Conservation (phyloP, 1,139 yeast genomes). For the Debaryomyces singareniensis region DNA sequence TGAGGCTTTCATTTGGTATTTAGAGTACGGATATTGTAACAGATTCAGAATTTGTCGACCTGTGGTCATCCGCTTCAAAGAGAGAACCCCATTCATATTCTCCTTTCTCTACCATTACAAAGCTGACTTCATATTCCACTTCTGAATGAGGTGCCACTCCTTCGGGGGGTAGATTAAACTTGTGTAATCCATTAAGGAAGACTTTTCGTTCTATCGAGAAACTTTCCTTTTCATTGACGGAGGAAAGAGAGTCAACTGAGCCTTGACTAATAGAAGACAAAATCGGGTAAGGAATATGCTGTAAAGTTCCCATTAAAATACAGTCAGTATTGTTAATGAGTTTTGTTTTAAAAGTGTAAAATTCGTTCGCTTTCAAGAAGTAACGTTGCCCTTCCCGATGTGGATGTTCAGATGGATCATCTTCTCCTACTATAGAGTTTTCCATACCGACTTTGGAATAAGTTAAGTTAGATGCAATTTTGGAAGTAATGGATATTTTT, state of each 20-base stretch:
- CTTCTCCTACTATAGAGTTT: conserved; percentile 18
- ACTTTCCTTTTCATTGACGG: conserved; percentile 11
- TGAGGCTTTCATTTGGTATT: conserved; percentile 1
- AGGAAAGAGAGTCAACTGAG: conserved; percentile 4
- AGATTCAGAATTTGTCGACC: no score
- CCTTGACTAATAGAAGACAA: conserved; percentile 11
- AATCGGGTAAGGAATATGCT: conserved; percentile 54
- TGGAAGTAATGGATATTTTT: conserved; percentile 51
- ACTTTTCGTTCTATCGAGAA: conserved; percentile 45
- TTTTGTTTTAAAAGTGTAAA: conserved; percentile 42
- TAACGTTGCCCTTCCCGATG: conserved; percentile 16
- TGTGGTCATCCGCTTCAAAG: conserved; percentile 47
- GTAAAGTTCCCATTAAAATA: conserved; percentile 49
- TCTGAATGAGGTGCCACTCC: conserved; percentile 38
- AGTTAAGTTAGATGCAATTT: conserved; percentile 45
- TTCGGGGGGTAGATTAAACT: conserved; percentile 25
- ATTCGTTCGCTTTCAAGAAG: conserved; percentile 34
- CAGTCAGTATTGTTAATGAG: conserved; percentile 38
- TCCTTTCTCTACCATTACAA: conserved; percentile 61
- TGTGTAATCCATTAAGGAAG: conserved; percentile 54
- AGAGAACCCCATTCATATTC: conserved; percentile 76
- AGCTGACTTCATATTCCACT: conserved; percentile 40
- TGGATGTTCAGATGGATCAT: conserved; percentile 7
- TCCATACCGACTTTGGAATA: conserved; percentile 42
- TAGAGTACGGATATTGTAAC: no score